Percentiles rank a stretch among this genome's conserved stretches.
Evolutionary conservation across 257 asterid species (phyloP).

Genomic region (Nicotiana tabacum): DNA sequence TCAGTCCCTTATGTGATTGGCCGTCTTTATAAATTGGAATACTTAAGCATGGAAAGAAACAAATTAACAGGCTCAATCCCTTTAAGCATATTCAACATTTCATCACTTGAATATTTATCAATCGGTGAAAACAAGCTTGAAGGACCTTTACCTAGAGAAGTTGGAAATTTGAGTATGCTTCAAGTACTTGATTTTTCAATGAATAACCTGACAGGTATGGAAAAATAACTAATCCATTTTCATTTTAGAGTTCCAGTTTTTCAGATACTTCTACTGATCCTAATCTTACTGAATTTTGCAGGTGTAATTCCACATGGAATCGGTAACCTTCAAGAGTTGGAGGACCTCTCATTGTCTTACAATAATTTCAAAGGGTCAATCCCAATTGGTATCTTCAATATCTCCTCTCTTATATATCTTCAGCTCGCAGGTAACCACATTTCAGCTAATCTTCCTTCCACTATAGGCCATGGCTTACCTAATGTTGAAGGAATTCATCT

Average conservation of each 20-base stretch:
- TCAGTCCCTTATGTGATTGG: neutral
- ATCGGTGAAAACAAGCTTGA: slow-evolving; percentile 9
- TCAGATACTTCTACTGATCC: neutral
- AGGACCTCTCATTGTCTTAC: slow-evolving; percentile 10
- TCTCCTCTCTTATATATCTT: slow-evolving; percentile 17
- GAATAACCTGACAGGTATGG: slow-evolving; percentile 26
- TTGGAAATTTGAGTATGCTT: slow-evolving; percentile 24
- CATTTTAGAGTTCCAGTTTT: neutral
- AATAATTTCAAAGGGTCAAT: slow-evolving; percentile 17
- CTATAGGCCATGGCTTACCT: slow-evolving; percentile 7
- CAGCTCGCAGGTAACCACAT: slow-evolving; percentile 20
- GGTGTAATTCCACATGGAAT: slow-evolving; percentile 27
- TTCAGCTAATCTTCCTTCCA: slow-evolving; percentile 20
- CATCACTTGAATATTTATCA: slow-evolving; percentile 18
- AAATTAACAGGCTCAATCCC: slow-evolving; percentile 17
- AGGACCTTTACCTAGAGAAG: slow-evolving; percentile 27
- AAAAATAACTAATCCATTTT: too few relatives aligned
- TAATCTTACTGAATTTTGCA: neutral
- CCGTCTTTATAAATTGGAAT: neutral
- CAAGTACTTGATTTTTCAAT: neutral
- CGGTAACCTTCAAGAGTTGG: slow-evolving; percentile 14
- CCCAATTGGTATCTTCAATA: slow-evolving; percentile 16
- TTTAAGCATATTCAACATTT: slow-evolving; percentile 12
- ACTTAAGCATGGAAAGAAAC: neutral
- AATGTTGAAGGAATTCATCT: slow-evolving; percentile 5